These are phyloP conservation scores for Lagenidium giganteum DNA, from an alignment of 352 stramenopile species.

Conservation along the genomic window DNA sequence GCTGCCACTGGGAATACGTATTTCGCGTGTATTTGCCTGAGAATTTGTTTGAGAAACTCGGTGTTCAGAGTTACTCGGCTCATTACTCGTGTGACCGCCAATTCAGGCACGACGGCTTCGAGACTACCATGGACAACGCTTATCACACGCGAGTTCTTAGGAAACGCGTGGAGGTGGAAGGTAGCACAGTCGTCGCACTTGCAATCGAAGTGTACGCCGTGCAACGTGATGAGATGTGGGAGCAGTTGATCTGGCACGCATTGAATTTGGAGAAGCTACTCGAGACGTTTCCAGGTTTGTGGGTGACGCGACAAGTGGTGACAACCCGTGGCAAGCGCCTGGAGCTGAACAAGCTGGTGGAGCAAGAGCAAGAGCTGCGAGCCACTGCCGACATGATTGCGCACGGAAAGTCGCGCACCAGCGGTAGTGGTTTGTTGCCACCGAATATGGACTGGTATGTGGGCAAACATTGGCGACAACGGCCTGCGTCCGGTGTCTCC, in stretches of 20 bases:
- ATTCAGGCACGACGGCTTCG: background rate
- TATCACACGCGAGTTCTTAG: too few relatives aligned
- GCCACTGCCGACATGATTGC: too few relatives aligned
- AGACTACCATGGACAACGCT: too few relatives aligned
- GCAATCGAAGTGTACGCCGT: background rate
- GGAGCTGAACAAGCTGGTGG: conserved; percentile 1
- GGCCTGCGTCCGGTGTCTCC: background rate
- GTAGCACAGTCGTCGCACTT: background rate
- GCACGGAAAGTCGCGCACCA: too few relatives aligned
- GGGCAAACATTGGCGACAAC: conserved; percentile 1
- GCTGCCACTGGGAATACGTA: conserved; percentile 8
- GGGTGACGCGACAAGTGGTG: background rate
- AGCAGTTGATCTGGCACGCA: conserved; percentile 6
- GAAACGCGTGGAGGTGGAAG: too few relatives aligned
- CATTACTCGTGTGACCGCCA: background rate
- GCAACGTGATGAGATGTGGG: background rate
- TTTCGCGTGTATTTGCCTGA: conserved; percentile 1
- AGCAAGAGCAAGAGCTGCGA: background rate
- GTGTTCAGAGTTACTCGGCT: conserved; percentile 7
- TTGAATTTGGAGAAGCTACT: conserved; percentile 2
- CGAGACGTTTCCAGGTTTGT: conserved; percentile 5
- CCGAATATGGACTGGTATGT: conserved; percentile 10
- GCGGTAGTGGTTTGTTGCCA: conserved; percentile 2
- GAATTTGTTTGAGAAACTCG: conserved; percentile 5
- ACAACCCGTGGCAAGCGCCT: background rate